Conservation (phyloP, 2,329 filamentous ascomycete genomes). For the Plenodomus biglobosus region DNA sequence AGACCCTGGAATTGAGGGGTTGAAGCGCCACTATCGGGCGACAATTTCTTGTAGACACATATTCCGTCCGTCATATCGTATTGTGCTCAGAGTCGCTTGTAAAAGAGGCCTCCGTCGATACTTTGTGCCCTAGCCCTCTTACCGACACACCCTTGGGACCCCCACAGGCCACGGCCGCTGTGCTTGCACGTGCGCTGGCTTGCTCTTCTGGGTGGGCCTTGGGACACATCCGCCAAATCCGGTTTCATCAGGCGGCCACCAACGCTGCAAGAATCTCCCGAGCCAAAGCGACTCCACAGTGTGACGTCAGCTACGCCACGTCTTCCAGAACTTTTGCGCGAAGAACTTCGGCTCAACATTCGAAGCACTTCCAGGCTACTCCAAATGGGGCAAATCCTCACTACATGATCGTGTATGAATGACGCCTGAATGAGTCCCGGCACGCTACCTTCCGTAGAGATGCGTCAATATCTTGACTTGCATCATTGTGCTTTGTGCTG, state of each 20-base stretch:
- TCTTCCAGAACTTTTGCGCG: neutral
- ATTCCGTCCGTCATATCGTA: neutral
- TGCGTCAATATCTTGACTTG: neutral
- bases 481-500: neutral
- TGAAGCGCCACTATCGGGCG: neutral
- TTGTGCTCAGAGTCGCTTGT: neutral
- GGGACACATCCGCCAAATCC: conserved; percentile 9
- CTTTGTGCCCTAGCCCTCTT: neutral
- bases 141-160: too few relatives aligned
- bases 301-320: conserved; percentile 19
- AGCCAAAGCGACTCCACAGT: conserved; percentile 7
- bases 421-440: neutral
- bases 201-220: conserved; percentile 6
- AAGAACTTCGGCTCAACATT: neutral
- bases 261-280: conserved; percentile 7
- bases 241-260: conserved; percentile 1
- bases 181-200: conserved; percentile 10
- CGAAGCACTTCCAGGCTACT: neutral
- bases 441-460: neutral
- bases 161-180: conserved; percentile 1
- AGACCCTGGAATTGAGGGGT: neutral
- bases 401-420: neutral
- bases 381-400: neutral
- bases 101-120: neutral
- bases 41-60: neutral